Evolutionary conservation across 2,329 filamentous ascomycete species (phyloP).

Genomic region (Alternaria viburni): DNA sequence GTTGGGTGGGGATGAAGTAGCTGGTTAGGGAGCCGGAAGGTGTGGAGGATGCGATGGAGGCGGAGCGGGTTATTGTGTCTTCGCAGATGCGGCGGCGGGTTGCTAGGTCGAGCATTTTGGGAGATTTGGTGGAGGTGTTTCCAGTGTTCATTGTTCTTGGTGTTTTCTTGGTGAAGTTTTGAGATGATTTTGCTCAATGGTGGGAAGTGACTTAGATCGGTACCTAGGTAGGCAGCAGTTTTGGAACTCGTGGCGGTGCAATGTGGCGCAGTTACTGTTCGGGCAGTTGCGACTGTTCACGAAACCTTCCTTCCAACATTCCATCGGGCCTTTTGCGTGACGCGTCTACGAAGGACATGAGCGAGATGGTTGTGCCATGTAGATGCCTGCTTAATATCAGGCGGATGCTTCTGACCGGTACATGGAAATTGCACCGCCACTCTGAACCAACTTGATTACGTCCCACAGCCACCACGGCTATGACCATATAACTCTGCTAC

Average conservation of each 20-base stretch:
- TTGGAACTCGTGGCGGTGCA: neutral
- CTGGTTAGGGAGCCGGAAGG: slow-evolving; percentile 21
- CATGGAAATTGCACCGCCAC: neutral
- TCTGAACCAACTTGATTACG: neutral
- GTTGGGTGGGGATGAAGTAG: slow-evolving; percentile 24
- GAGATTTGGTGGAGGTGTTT: neutral
- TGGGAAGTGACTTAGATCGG: neutral
- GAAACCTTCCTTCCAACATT: neutral
- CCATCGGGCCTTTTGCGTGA: neutral
- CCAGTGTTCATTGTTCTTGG: too few species aligned
- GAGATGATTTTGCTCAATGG: too few species aligned
- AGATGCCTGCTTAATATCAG: neutral
- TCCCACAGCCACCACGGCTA: neutral
- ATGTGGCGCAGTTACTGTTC: neutral
- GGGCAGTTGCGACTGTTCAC: neutral
- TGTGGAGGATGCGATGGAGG: slow-evolving; percentile 14
- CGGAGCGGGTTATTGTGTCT: slow-evolving; percentile 24
- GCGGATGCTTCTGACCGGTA: neutral
- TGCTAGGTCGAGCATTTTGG: slow-evolving; percentile 23
- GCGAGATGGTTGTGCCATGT: neutral
- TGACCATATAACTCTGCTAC: neutral
- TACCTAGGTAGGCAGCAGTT: neutral
- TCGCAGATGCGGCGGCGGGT: slow-evolving; percentile 27
- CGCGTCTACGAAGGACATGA: neutral
- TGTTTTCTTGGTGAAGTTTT: neutral